phyloP scores from a whole-genome alignment of 495 filamentous ascomycete species.

The Neurospora tetraspora region DNA sequence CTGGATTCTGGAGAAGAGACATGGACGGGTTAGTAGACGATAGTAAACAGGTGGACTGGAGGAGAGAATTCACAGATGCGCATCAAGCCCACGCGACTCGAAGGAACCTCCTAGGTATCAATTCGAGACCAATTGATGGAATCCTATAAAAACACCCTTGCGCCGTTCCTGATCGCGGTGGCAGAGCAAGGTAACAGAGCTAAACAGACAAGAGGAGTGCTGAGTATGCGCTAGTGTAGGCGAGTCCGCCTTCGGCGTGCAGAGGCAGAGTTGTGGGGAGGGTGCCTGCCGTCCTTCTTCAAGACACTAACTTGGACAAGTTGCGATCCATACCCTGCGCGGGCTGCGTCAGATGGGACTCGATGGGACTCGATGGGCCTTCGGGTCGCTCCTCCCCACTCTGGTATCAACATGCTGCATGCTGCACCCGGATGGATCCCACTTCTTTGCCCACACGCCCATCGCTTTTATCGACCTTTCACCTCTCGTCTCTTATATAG shows the following conservation, averaged over 20 bases:
- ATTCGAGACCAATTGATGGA: neutral
- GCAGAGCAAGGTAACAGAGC: neutral
- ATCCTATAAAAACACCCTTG: neutral
- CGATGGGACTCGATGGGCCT: neutral
- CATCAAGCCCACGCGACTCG: neutral
- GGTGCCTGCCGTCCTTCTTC: neutral
- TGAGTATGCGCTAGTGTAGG: neutral
- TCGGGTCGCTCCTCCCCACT: conserved; percentile 12
- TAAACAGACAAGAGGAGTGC: neutral
- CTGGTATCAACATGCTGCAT: conserved; percentile 1
- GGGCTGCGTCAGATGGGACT: neutral
- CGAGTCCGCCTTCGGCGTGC: neutral
- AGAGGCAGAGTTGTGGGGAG: neutral
- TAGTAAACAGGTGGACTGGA: neutral
- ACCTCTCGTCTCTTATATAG: conserved; percentile 6
- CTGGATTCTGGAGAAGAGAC: neutral
- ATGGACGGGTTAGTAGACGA: neutral
- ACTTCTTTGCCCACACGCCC: neutral
- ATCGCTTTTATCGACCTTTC: conserved; percentile 6
- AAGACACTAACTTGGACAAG: neutral
- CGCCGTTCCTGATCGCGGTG: neutral
- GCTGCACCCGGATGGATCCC: neutral
- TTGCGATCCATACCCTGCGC: neutral
- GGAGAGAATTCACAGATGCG: neutral
- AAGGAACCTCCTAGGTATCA: neutral